Conservation (phyloP, 192 early-diverging fungal genomes). For the Chytriomyces hyalinus region DNA sequence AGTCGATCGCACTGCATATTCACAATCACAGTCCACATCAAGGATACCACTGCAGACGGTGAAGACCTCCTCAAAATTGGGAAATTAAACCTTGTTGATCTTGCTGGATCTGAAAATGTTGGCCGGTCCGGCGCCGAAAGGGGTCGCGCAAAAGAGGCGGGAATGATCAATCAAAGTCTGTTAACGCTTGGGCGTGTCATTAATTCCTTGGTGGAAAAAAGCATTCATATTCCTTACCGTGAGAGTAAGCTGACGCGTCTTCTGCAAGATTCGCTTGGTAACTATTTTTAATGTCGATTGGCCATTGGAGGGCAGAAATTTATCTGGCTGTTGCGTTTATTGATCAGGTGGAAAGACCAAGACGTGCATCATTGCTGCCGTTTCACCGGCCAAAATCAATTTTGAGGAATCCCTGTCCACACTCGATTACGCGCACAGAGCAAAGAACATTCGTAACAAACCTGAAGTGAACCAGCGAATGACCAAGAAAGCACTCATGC, state of each 20-base stretch:
- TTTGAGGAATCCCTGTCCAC: conserved; percentile 91
- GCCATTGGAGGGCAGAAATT: conserved; percentile 59
- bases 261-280: conserved; percentile 92
- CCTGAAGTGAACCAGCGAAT: conserved; percentile 70
- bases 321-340: background rate
- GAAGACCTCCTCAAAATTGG: conserved; percentile 90
- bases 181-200: conserved; percentile 96
- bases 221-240: conserved; percentile 87
- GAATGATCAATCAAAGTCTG: conserved; percentile 90
- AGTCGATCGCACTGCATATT: conserved; percentile 95
- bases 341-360: conserved; percentile 75
- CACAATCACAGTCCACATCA: conserved; percentile 86
- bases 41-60: conserved; percentile 79
- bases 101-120: conserved; percentile 95
- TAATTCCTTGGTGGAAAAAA: conserved; percentile 84
- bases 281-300: conserved; percentile 45
- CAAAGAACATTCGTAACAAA: conserved; percentile 64
- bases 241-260: conserved; percentile 93
- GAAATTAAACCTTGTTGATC: conserved; percentile 94
- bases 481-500: conserved; percentile 80
- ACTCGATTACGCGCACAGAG: conserved; percentile 79
- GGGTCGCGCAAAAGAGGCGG: conserved; percentile 81
- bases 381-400: conserved; percentile 81
- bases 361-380: conserved; percentile 95
- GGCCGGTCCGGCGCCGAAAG: conserved; percentile 87